These are phyloP conservation scores for Venturia nashicola DNA, from an alignment of 2,329 filamentous ascomycete genomes.

Conservation along the genomic window DNA sequence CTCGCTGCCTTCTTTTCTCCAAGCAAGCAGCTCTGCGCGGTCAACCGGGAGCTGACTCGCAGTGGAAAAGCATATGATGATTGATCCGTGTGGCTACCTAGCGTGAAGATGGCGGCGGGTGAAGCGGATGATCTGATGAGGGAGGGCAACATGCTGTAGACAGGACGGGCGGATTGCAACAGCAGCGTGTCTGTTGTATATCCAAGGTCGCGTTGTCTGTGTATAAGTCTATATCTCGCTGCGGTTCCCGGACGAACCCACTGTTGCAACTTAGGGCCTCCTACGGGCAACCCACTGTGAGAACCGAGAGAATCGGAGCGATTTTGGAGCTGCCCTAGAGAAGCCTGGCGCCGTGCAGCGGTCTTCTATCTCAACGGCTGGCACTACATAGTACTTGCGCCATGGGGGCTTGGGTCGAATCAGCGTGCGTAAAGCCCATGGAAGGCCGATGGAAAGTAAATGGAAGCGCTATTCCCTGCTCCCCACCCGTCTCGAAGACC, in stretches of 20 bases:
- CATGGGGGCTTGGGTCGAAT: background rate
- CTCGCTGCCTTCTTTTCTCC: no score
- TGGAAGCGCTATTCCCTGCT: background rate
- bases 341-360: background rate
- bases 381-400: background rate
- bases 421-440: background rate
- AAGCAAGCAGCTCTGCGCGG: no score
- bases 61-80: background rate
- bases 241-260: no score
- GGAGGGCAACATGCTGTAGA: background rate
- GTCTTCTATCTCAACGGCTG: background rate
- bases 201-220: no score
- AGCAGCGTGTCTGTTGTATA: no score
- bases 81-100: background rate
- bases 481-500: background rate
- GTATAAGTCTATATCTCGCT: no score
- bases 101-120: background rate
- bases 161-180: background rate
- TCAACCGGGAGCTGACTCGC: background rate
- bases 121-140: background rate
- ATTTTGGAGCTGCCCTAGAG: background rate
- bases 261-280: no score
- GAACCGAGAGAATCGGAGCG: background rate
- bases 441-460: background rate
- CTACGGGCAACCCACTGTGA: no score